Conservation (phyloP, 352 stramenopile species). For the Globisporangium yorkense region DNA sequence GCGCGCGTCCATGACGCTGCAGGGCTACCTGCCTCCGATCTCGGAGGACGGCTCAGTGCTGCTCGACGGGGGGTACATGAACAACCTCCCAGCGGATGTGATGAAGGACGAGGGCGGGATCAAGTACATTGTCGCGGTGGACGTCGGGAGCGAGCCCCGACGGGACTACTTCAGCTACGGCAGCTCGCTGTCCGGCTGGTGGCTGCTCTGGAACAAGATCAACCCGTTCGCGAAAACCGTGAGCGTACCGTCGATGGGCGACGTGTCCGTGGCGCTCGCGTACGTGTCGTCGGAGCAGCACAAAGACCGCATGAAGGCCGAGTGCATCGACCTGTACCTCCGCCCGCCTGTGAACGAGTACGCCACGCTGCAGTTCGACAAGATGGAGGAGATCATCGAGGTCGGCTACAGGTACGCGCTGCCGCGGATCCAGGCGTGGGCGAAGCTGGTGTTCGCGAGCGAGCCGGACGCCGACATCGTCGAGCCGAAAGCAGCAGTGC, state of each 20-base stretch:
- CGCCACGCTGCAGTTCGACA: conserved; percentile 90
- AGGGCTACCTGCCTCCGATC: conserved; percentile 89
- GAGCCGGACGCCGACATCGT: conserved; percentile 67
- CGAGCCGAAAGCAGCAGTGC: conserved; percentile 8
- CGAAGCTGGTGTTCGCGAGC: conserved; percentile 34
- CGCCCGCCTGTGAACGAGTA: conserved; percentile 86
- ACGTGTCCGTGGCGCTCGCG: conserved; percentile 81
- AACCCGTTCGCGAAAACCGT: conserved; percentile 88
- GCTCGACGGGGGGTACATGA: conserved; percentile 91
- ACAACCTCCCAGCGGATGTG: conserved; percentile 90
- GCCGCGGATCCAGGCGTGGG: conserved; percentile 60
- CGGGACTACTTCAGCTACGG: conserved; percentile 81
- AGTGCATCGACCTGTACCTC: conserved; percentile 87
- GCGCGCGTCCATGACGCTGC: conserved; percentile 88
- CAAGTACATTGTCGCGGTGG: conserved; percentile 87
- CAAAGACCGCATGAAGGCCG: conserved; percentile 77
- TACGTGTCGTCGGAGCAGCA: conserved; percentile 90
- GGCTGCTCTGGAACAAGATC: conserved; percentile 88
- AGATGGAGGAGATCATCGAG: conserved; percentile 88
- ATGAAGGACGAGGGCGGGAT: conserved; percentile 88
- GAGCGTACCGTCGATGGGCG: conserved; percentile 89
- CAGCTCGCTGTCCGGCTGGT: conserved; percentile 81
- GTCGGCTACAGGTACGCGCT: conserved; percentile 81
- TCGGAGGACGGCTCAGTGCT: conserved; percentile 85
- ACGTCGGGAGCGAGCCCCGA: conserved; percentile 80